These are phyloP conservation scores for Priceomyces medius DNA, from an alignment of 805 yeast species.

Conservation along the genomic window DNA sequence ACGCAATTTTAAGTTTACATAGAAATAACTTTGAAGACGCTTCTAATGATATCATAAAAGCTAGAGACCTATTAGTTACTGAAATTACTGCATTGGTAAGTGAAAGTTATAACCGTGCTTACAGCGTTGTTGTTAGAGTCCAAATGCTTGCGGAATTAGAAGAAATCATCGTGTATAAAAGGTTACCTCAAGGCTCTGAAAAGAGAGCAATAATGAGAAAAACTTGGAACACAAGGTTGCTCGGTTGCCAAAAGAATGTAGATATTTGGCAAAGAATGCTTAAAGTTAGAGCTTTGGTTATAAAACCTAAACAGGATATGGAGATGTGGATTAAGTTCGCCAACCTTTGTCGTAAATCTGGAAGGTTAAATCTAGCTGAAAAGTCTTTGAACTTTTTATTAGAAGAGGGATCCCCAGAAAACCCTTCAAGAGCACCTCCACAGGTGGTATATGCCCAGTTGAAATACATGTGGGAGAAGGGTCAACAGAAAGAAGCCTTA, in stretches of 20 bases:
- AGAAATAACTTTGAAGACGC: slow-evolving; percentile 85
- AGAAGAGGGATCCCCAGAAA: slow-evolving; percentile 66
- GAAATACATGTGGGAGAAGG: slow-evolving; percentile 96
- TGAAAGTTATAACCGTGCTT: slow-evolving; percentile 95
- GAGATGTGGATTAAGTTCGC: slow-evolving; percentile 98
- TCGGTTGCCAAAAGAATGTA: slow-evolving; percentile 94
- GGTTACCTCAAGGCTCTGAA: slow-evolving; percentile 79
- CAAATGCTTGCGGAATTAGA: slow-evolving; percentile 97
- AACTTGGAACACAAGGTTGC: slow-evolving; percentile 90
- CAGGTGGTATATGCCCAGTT: slow-evolving; percentile 96
- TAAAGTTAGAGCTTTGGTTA: slow-evolving; percentile 88
- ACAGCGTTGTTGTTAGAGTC: slow-evolving; percentile 92
- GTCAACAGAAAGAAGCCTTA: slow-evolving; percentile 82
- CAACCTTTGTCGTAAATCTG: slow-evolving; percentile 90
- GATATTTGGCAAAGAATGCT: slow-evolving; percentile 99
- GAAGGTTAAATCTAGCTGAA: slow-evolving; percentile 88
- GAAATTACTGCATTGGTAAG: slow-evolving; percentile 93
- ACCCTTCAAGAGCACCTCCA: slow-evolving; percentile 84
- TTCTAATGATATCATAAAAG: slow-evolving; percentile 69
- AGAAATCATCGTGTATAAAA: slow-evolving; percentile 87
- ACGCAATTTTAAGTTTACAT: slow-evolving; percentile 84
- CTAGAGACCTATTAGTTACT: slow-evolving; percentile 86
- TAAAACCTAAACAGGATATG: slow-evolving; percentile 94
- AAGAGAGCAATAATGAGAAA: slow-evolving; percentile 75
- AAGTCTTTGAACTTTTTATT: slow-evolving; percentile 78